Percentiles rank a stretch among this genome's conserved stretches.
Evolutionary conservation across 208 protist species (phyloP).

Genomic region (Vickermania spadyakhi): DNA sequence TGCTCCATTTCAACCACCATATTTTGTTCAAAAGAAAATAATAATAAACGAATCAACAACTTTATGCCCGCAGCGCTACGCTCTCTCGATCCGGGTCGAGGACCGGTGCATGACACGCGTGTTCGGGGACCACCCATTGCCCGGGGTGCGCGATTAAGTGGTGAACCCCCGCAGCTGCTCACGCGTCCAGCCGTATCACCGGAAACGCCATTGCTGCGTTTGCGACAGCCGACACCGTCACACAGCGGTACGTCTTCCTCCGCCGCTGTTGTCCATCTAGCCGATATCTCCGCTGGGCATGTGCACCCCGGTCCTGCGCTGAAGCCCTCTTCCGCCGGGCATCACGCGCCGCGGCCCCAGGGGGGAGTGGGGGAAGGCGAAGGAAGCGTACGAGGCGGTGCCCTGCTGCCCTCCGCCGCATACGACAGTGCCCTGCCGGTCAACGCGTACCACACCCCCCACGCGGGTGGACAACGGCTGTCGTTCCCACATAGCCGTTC

Average conservation of each 20-base stretch:
- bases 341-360: neutral
- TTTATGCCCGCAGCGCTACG: no score
- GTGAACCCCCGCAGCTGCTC: neutral
- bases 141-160: no score
- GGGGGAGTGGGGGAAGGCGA: neutral
- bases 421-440: no score
- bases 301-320: neutral
- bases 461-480: neutral
- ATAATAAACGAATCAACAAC: no score
- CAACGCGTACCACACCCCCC: no score
- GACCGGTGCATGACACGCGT: no score
- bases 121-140: no score
- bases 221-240: neutral
- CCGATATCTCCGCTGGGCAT: neutral
- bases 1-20: no score
- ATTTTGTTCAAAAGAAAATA: no score
- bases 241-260: neutral
- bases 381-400: no score
- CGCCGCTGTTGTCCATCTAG: neutral
- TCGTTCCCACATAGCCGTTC: neutral
- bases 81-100: no score
- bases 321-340: neutral
- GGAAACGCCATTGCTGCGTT: neutral
- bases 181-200: neutral
- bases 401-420: no score